Base-by-base conservation (phyloP, 441 rosid genomes). In the Eruca vesicaria region DNA sequence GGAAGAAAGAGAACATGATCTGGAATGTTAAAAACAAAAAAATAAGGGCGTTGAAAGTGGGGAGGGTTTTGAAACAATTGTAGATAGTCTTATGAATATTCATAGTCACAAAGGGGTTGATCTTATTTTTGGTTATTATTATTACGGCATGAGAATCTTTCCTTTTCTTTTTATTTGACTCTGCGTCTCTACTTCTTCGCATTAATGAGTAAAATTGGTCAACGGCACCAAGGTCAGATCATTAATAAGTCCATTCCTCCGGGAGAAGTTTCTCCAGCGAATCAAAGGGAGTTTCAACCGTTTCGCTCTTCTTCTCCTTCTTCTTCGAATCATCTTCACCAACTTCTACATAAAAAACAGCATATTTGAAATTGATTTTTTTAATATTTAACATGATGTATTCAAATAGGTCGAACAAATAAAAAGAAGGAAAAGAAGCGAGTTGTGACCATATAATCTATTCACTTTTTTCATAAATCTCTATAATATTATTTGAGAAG, bases 241-340 rank as follows among this genome's bases (percentile, higher is more conserved):
- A 63, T 79, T 81, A 95, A 77, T 95, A 95, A 18, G 90, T 91
- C 99, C 99, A 95, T 79, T 95, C 99, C 36, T 88, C 86, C 5
- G 99, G 98, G 35, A 92, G 97, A 83, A 92, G 84, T 35, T 85
- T 73, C 64, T 92, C 98, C 16, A 89, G 86, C 1, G 99, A 85
- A 58, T 63, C 78, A 10, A 69, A 64, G 12, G 32, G 72, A 63
- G 18, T 59, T 50, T 65, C 83, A 20, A 79, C 82, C 41, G 80
- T 81, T 11, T 80, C 71, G 4, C 50, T 79, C 74, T 68, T 77
- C 60, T 81, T 84, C 55, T 48, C 52, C 52, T 43, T 43, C 52
- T 36, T 16, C 33, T 68, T 48, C 4, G 52, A 73, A 33, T 73
- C 72, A 55, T 62, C 63, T 33, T 84, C 84, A 70, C 75, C 81